Base-by-base conservation (phyloP, 768 basidiomycete genomes). In the Termitomyces sp. region DNA sequence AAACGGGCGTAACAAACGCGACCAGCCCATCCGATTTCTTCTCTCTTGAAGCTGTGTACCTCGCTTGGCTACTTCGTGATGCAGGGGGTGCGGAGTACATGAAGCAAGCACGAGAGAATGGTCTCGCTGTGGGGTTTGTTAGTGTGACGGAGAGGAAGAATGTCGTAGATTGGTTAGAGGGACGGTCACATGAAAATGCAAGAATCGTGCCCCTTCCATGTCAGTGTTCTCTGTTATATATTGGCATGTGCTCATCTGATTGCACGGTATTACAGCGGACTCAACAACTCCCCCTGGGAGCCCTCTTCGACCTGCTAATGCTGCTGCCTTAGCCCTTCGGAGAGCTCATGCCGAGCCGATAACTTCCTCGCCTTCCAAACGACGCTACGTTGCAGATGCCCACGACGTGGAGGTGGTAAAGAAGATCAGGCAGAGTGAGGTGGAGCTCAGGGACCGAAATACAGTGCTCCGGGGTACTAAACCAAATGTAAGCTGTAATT, bases 371-470 rank as follows among this genome's bases (percentile, higher is more conserved):
- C 78, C 83, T 9, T 62, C 77, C 19, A 96, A 95, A 70, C 77
- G 89, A 53, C 81, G 86, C 31, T 95, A 96, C 64, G 83, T 89
- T 14, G 76, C 89, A 0, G 89, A 98, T 68, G 62, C 78, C 0
- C 80, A 81, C 23, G 96, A 98, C 67, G 70, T 84, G 3, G 94
- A 94, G 50, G 79, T 87, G 21, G 94, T 96, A 56, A 97, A 95
- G 74, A 87, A 84, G 66, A 92, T 97, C 58, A 80, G 75, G 66
- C 74, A 75, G 66, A 83, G 81, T 55, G 88, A 92, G 63, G 76
- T 91, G n/a, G 88, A 94, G 68, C 76, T 94, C 17, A 77, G 81
- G 53, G 91, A 96, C 69, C 78, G 92, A 51, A 95, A 83, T 59
- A 86, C 88, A 0, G 89, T 95, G 1, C 71, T 98, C 12, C 78